Conservation (phyloP, 2,329 filamentous ascomycete species). For the Amesomyces nigricolor region DNA sequence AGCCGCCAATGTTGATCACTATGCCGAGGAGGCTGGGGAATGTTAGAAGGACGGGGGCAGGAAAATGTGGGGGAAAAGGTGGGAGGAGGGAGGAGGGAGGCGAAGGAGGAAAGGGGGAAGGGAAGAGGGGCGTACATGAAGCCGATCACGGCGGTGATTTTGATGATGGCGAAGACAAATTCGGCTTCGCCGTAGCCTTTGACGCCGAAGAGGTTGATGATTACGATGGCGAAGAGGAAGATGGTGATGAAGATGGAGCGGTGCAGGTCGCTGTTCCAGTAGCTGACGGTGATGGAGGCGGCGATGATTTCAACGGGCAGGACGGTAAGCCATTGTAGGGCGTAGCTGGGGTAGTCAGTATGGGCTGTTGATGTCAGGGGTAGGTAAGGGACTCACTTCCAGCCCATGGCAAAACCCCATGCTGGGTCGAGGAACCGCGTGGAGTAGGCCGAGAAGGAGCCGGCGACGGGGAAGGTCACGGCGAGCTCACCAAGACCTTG, state of each 20-base stretch:
- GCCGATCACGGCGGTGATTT: conserved; percentile 77
- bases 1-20: conserved; percentile 78
- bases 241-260: conserved; percentile 75
- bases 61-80: too few relatives aligned
- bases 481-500: conserved; percentile 90
- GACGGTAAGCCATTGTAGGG: conserved; percentile 79
- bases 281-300: conserved; percentile 76
- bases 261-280: conserved; percentile 63
- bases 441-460: conserved; percentile 87
- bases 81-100: not conserved
- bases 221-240: conserved; percentile 69
- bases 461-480: conserved; percentile 83
- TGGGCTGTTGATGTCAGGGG: not conserved
- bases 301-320: conserved; percentile 83
- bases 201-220: conserved; percentile 83
- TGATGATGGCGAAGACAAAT: conserved; percentile 80
- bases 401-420: conserved; percentile 93
- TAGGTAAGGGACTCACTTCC: conserved; percentile 59
- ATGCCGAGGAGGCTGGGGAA: conserved; percentile 71
- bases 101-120: not conserved
- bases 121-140: conserved; percentile 62
- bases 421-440: conserved; percentile 89
- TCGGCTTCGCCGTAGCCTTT: conserved; percentile 87
- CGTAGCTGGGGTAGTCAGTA: conserved; percentile 53
- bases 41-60: too few relatives aligned